These are phyloP conservation scores for Fusarium tjaetaba DNA, from an alignment of 2,329 filamentous ascomycete genomes.

Conservation along the genomic window DNA sequence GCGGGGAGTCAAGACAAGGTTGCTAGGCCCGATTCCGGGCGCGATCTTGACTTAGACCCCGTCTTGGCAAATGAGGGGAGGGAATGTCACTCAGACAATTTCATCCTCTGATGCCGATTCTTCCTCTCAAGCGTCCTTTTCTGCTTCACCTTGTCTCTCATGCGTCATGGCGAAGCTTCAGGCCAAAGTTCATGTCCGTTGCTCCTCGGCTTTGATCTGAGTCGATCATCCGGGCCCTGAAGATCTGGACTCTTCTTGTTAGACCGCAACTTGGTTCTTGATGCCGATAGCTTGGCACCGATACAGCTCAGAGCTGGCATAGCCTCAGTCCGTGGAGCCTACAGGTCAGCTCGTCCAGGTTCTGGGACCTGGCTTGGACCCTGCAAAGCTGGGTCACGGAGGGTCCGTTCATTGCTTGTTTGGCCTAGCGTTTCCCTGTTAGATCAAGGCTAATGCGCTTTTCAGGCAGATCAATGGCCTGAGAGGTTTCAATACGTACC, in stretches of 20 bases:
- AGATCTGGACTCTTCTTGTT: background rate
- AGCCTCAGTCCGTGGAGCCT: slow-evolving; percentile 33
- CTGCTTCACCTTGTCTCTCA: background rate
- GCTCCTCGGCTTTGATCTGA: background rate
- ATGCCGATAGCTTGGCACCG: slow-evolving; percentile 16
- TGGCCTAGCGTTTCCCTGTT: slow-evolving; percentile 32
- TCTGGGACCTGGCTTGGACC: slow-evolving; percentile 35
- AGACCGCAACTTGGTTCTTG: slow-evolving; percentile 17
- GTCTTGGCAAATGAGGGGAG: slow-evolving; percentile 25
- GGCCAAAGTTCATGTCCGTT: background rate
- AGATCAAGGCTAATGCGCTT: slow-evolving; percentile 40
- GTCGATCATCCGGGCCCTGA: background rate
- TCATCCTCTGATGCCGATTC: slow-evolving; percentile 12
- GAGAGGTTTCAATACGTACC: slow-evolving; percentile 25
- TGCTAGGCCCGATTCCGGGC: slow-evolving; percentile 25
- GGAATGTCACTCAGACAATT: slow-evolving; percentile 27
- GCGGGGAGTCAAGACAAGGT: slow-evolving; percentile 30
- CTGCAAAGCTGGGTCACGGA: slow-evolving; percentile 40
- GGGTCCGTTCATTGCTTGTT: slow-evolving; percentile 21
- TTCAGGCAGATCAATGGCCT: slow-evolving; percentile 38
- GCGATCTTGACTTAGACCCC: slow-evolving; percentile 27
- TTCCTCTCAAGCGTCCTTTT: background rate
- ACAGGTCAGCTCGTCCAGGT: slow-evolving; percentile 41
- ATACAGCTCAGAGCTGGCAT: slow-evolving; percentile 16
- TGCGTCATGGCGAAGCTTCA: background rate